Conservation (phyloP, 306 rosid genomes). For the Coriaria nepalensis region DNA sequence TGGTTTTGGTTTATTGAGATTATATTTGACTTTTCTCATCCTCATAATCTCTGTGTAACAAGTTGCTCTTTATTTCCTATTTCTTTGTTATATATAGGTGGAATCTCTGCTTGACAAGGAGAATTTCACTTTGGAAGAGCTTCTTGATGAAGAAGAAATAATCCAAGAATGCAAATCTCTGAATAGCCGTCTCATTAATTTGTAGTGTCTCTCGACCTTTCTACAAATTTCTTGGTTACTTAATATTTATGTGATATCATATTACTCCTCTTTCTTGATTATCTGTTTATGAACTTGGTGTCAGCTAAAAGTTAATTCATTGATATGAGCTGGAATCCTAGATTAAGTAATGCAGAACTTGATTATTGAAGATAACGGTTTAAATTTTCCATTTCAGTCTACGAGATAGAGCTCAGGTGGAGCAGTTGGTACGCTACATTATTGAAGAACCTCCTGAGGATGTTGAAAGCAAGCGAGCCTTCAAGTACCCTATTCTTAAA, state of each 20-base stretch:
- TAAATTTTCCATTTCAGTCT: constrained; percentile 36
- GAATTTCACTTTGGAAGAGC: constrained; percentile 88
- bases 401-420: constrained; percentile 93
- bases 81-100: constrained; percentile 38
- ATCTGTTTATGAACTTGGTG: no score
- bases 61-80: background rate
- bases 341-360: constrained; percentile 8
- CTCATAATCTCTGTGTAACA: no score
- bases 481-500: constrained; percentile 47
- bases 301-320: background rate
- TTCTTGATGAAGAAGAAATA: constrained; percentile 94
- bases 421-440: constrained; percentile 63
- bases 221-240: background rate
- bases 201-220: constrained; percentile 33
- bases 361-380: constrained; percentile 10
- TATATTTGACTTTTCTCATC: no score
- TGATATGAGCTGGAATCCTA: background rate
- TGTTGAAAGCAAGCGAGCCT: constrained; percentile 81
- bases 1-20: no score
- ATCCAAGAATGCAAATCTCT: constrained; percentile 99
- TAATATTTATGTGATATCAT: background rate
- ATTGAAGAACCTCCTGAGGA: constrained; percentile 87
- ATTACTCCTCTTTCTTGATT: no score
- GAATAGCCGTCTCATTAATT: constrained; percentile 92
- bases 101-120: constrained; percentile 88